Evolutionary conservation across 1,284 basidiomycete species (phyloP), one percentile per base, ranked within the genome.

Genomic region (Crepidotus sp.): DNA sequence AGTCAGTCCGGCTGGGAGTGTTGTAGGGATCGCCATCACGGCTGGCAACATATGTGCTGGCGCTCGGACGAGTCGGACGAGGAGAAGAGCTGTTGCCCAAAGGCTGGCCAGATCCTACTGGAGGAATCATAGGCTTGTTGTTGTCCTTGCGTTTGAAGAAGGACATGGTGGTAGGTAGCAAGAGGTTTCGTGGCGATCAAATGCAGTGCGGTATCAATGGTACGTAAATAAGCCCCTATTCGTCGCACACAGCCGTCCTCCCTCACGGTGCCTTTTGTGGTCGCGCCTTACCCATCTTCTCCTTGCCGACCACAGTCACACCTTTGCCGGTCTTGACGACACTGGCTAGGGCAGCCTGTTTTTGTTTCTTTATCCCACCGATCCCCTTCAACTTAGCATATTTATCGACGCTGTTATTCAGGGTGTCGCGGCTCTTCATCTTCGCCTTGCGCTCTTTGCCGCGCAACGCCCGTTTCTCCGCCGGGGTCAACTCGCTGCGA

Each of bases 291-390:
- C 56, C 60, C 36, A 55, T 59, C 49, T 65, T 67, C 45, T 54
- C 54, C 64, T 92, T 94, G 13, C 91, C 90, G 40, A 95, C 77
- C 22, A 94, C 80, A 0, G 90, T 93, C 26, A 90, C 78, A 0
- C 91, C 89, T 60, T 83, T 90, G 1, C 91, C 89, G 40, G 67
- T 74, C 67, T 90, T 92, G 40, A 93, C 81, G 14, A 93, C 68
- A 48, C 73, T 81, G 60, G 80, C 76, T 51, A 93, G 63, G 13
- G 88, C 90, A 22, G 75, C 77, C 52, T 87, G 77, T 63, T 93
- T 94, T 63, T 93, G 81, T 56, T 78, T 82, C 61, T 83, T 88
- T 19, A 77, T 72, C 29, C 69, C 67, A 39, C 70, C 67, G 41
- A 61, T 59, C 2, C 68, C 64, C 49, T 67, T 72, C 41, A 63